phyloP scores from a whole-genome alignment of 1,284 basidiomycete species.

The Polyporus tsugae region DNA sequence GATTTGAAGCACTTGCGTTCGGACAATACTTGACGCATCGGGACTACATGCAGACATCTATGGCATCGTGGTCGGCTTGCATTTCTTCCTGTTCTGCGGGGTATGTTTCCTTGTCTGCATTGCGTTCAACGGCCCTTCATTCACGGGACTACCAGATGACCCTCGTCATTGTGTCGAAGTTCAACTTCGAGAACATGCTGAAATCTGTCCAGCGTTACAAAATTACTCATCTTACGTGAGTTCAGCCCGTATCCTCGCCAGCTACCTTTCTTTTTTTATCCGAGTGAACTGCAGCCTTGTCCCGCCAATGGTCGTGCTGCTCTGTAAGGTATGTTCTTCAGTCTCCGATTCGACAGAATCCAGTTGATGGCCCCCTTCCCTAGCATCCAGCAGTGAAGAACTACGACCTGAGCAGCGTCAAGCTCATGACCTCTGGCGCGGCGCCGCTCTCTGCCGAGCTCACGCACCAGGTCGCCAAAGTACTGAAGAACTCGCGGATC shows the following conservation, averaged over 20 bases:
- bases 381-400: conserved; percentile 74
- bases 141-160: conserved; percentile 34
- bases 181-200: conserved; percentile 72
- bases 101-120: conserved; percentile 45
- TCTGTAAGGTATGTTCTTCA: conserved; percentile 56
- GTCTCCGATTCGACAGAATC: no score
- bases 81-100: conserved; percentile 61
- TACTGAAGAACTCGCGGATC: conserved; percentile 66
- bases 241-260: conserved; percentile 7
- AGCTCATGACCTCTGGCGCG: conserved; percentile 71
- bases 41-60: conserved; percentile 64
- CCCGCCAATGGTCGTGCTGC: conserved; percentile 64
- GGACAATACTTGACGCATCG: neutral
- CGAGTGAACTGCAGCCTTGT: conserved; percentile 54
- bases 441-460: conserved; percentile 78
- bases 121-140: neutral
- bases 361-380: neutral
- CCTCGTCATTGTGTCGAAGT: conserved; percentile 75
- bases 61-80: conserved; percentile 72
- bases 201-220: conserved; percentile 70
- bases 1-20: neutral
- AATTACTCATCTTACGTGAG: conserved; percentile 68
- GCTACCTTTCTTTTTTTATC: conserved; percentile 4
- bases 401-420: conserved; percentile 69
- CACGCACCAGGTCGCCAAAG: conserved; percentile 57